Evolutionary conservation across 306 rosid species (phyloP).

Genomic region (Psophocarpus tetragonolobus): DNA sequence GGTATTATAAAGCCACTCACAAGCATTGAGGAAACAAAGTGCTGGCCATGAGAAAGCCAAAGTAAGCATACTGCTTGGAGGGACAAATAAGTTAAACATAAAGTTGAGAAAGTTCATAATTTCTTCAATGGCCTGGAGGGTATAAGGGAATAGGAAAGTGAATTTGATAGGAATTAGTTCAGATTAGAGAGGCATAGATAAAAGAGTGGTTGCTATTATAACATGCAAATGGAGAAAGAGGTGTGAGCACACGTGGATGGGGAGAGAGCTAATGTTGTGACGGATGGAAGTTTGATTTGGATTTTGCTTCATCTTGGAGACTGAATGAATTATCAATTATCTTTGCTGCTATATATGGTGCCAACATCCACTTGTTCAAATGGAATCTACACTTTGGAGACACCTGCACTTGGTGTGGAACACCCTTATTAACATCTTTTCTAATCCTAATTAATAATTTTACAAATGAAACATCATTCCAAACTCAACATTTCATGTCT

Average conservation of each 20-base stretch:
- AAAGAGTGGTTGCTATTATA: neutral
- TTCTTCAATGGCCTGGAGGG: neutral
- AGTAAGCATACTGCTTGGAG: slow-evolving; percentile 66
- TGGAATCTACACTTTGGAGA: neutral
- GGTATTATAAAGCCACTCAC: slow-evolving; percentile 66
- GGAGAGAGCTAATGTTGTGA: slow-evolving; percentile 37
- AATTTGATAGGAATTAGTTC: neutral
- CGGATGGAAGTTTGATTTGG: slow-evolving; percentile 51
- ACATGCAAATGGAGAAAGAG: slow-evolving; percentile 21
- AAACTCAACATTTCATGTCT: no score
- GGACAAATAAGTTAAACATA: slow-evolving; percentile 65
- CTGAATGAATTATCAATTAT: slow-evolving; percentile 39
- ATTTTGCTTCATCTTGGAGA: slow-evolving; percentile 15
- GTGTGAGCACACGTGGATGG: slow-evolving; percentile 51
- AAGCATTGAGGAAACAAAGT: slow-evolving; percentile 61
- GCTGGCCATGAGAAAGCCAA: slow-evolving; percentile 89
- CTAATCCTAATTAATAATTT: neutral
- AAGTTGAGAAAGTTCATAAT: slow-evolving; percentile 59
- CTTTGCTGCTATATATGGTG: no score
- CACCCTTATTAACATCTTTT: neutral
- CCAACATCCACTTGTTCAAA: neutral
- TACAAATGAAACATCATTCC: no score
- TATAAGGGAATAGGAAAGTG: neutral
- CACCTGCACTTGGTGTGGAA: neutral
- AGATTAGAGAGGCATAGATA: neutral